Percentiles rank a stretch among this genome's conserved stretches.
These are phyloP conservation scores for Ophiostoma populinum DNA, from an alignment of 2,329 filamentous ascomycete genomes.

Conservation along the genomic window DNA sequence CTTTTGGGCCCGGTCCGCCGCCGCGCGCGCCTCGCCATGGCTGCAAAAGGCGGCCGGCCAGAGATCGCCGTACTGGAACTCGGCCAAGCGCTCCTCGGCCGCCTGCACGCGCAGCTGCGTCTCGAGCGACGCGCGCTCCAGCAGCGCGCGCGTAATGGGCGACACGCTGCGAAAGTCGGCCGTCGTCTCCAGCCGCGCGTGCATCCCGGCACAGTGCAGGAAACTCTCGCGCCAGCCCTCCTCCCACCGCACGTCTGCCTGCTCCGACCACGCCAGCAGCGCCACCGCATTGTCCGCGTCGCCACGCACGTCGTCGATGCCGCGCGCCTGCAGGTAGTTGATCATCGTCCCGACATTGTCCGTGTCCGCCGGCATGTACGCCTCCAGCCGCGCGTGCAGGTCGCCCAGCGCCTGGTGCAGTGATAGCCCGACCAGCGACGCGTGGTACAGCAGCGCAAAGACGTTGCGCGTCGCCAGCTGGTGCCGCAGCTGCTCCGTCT, in stretches of 20 bases:
- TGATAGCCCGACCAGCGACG: conserved; percentile 46
- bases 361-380: conserved; percentile 36
- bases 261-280: conserved; percentile 48
- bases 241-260: conserved; percentile 42
- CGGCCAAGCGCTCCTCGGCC: conserved; percentile 41
- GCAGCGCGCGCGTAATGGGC: conserved; percentile 42
- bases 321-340: conserved; percentile 39
- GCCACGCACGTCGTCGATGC: conserved; percentile 46
- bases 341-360: conserved; percentile 43
- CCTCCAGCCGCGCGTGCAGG: conserved; percentile 40
- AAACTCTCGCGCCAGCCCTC: conserved; percentile 53
- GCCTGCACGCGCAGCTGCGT: conserved; percentile 44
- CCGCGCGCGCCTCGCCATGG: conserved; percentile 25
- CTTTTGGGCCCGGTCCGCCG: conserved; percentile 40
- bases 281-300: conserved; percentile 41
- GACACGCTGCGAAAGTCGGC: conserved; percentile 41
- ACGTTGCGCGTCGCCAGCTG: conserved; percentile 53
- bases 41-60: conserved; percentile 29
- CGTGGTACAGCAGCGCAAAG: conserved; percentile 46
- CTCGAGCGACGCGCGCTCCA: conserved; percentile 44
- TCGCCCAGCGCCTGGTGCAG: conserved; percentile 46
- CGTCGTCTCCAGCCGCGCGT: conserved; percentile 30
- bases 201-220: conserved; percentile 49
- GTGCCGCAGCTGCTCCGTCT: conserved; percentile 32
- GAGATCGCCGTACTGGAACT: conserved; percentile 44